Percentiles rank a stretch among this genome's conserved stretches.
These are phyloP conservation scores for Cucumis melo DNA, from an alignment of 306 rosid species.

Conservation along the genomic window DNA sequence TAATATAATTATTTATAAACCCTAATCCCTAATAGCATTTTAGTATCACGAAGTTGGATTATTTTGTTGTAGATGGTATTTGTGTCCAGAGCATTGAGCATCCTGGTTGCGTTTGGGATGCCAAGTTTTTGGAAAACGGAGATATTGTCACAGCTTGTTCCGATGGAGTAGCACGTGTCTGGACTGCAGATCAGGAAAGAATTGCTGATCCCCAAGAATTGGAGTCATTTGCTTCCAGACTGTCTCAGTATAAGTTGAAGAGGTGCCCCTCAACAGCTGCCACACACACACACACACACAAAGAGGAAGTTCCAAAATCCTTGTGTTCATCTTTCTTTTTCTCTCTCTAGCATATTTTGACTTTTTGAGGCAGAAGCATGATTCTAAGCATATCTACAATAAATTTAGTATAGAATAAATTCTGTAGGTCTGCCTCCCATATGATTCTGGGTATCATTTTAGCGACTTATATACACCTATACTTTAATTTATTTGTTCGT, in stretches of 20 bases:
- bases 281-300: not conserved
- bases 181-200: constrained; percentile 56
- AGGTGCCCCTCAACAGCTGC: constrained; percentile 27
- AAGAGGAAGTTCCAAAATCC: not conserved
- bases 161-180: constrained; percentile 71
- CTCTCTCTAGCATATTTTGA: not conserved
- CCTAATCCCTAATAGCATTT: not conserved
- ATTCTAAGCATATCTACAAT: not conserved
- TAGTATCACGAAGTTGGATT: not conserved
- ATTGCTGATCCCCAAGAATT: constrained; percentile 55
- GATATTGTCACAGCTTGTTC: constrained; percentile 96
- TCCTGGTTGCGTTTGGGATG: constrained; percentile 99
- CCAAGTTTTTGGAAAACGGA: constrained; percentile 86
- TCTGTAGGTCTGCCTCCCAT: not conserved
- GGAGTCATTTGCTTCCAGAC: constrained; percentile 50
- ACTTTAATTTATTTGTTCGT: not conserved
- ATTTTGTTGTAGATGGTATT: constrained; percentile 52
- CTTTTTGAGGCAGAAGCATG: not conserved
- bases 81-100: constrained; percentile 94
- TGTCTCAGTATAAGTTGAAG: constrained; percentile 64
- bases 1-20: too few species aligned
- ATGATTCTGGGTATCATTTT: not conserved
- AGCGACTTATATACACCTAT: not conserved
- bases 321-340: not conserved
- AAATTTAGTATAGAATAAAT: not conserved